These are phyloP conservation scores for Cytospora paraplurivora DNA, from an alignment of 2,329 filamentous ascomycete genomes.

Conservation along the genomic window DNA sequence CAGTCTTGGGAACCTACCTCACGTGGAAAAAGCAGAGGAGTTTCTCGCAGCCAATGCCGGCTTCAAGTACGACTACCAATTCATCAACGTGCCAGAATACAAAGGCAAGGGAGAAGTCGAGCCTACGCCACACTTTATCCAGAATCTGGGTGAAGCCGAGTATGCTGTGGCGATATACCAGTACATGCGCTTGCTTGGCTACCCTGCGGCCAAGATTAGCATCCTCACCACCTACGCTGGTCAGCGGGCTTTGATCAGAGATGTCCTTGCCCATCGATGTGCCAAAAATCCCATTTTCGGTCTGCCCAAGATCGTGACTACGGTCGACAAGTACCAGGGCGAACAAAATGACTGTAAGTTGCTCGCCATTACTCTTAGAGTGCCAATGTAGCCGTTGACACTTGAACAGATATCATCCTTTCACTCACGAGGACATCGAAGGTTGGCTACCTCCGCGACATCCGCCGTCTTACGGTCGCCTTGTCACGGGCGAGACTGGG, in stretches of 20 bases:
- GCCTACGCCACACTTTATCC: slow-evolving; percentile 90
- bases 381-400: slow-evolving; percentile 21
- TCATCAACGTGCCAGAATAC: slow-evolving; percentile 93
- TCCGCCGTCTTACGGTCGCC: slow-evolving; percentile 90
- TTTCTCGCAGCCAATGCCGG: slow-evolving; percentile 86
- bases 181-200: slow-evolving; percentile 96
- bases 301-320: slow-evolving; percentile 84
- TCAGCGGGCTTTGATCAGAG: slow-evolving; percentile 82
- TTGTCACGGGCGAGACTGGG: slow-evolving; percentile 90
- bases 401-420: slow-evolving; percentile 77
- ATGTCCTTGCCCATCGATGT: slow-evolving; percentile 84
- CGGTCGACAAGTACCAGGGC: slow-evolving; percentile 98
- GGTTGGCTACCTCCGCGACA: slow-evolving; percentile 90
- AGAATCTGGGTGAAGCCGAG: slow-evolving; percentile 95
- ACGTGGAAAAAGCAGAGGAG: slow-evolving; percentile 67
- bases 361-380: neutral
- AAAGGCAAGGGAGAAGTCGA: slow-evolving; percentile 87
- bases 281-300: slow-evolving; percentile 83
- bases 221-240: slow-evolving; percentile 95
- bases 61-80: slow-evolving; percentile 93
- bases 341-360: slow-evolving; percentile 97
- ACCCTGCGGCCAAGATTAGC: slow-evolving; percentile 79
- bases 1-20: slow-evolving; percentile 75
- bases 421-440: slow-evolving; percentile 86
- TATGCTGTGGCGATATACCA: slow-evolving; percentile 95